These are phyloP conservation scores for Batkoa obscura DNA, from an alignment of 371 early-diverging fungal genomes.

Conservation along the genomic window DNA sequence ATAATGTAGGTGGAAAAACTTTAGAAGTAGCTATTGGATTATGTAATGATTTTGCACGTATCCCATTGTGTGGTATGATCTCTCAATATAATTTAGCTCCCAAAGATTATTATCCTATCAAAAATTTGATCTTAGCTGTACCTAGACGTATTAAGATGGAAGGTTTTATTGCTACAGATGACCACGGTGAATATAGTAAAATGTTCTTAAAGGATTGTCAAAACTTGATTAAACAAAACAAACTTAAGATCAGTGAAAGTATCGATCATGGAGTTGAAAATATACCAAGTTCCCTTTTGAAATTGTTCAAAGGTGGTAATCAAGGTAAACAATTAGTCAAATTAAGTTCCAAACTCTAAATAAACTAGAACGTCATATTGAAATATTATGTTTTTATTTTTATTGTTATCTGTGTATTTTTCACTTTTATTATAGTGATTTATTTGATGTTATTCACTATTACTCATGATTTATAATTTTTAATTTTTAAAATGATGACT, in stretches of 20 bases:
- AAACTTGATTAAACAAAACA: conserved; percentile 38
- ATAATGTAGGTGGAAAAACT: conserved; percentile 54
- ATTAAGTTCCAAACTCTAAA: background rate
- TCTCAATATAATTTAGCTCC: conserved; percentile 40
- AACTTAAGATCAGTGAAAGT: conserved; percentile 39
- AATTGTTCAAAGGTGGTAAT: conserved; percentile 32
- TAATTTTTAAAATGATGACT: too few species aligned
- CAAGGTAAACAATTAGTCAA: background rate
- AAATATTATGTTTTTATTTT: too few species aligned
- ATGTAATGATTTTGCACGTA: conserved; percentile 34
- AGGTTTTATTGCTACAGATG: conserved; percentile 44
- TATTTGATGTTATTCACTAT: too few species aligned
- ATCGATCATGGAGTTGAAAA: conserved; percentile 62
- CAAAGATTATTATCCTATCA: conserved; percentile 8
- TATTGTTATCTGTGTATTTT: too few species aligned
- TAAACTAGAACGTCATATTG: too few species aligned
- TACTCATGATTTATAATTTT: too few species aligned
- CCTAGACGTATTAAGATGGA: conserved; percentile 29
- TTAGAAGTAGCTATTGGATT: conserved; percentile 34
- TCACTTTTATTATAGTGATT: too few species aligned
- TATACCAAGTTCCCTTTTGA: conserved; percentile 51
- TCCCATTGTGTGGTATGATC: conserved; percentile 45
- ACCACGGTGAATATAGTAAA: conserved; percentile 20
- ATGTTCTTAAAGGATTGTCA: conserved; percentile 38
- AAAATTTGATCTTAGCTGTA: conserved; percentile 17